These are phyloP conservation scores for Cetraspora pellucida DNA, from an alignment of 192 early-diverging fungal species.

Conservation along the genomic window DNA sequence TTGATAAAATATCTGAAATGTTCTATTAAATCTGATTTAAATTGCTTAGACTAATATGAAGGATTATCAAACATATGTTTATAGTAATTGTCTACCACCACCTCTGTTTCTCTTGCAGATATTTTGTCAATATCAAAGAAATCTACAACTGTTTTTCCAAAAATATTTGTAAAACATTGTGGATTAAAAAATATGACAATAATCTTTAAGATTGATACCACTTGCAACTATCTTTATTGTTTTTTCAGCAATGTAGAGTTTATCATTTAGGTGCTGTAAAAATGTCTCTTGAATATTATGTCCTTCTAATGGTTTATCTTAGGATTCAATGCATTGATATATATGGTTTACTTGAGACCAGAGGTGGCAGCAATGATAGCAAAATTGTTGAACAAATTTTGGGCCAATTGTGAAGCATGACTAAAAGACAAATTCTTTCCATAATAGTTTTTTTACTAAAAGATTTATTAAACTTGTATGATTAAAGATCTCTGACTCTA, in stretches of 20 bases:
- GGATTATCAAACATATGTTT: not conserved
- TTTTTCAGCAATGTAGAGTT: constrained; percentile 6
- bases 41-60: constrained; percentile 8
- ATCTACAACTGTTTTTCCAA: constrained; percentile 10
- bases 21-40: not conserved
- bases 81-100: not conserved
- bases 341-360: not conserved
- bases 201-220: not conserved
- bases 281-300: not conserved
- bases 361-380: not conserved
- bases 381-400: not conserved
- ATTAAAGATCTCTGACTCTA: constrained; percentile 9
- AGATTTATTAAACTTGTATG: not conserved
- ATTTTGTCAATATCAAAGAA: constrained; percentile 11
- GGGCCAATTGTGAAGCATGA: not conserved
- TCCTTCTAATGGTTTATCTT: not conserved
- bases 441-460: not conserved
- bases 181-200: not conserved
- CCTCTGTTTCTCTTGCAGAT: not conserved
- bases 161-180: constrained; percentile 9
- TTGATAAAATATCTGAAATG: constrained; percentile 12
- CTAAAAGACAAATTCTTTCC: constrained; percentile 3
- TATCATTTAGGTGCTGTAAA: not conserved
- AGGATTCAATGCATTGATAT: not conserved
- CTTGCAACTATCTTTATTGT: not conserved